Percentiles rank a stretch among this genome's conserved stretches.
Conservation (phyloP, 768 basidiomycete species). For the Chalciporus sphaerocephalus region DNA sequence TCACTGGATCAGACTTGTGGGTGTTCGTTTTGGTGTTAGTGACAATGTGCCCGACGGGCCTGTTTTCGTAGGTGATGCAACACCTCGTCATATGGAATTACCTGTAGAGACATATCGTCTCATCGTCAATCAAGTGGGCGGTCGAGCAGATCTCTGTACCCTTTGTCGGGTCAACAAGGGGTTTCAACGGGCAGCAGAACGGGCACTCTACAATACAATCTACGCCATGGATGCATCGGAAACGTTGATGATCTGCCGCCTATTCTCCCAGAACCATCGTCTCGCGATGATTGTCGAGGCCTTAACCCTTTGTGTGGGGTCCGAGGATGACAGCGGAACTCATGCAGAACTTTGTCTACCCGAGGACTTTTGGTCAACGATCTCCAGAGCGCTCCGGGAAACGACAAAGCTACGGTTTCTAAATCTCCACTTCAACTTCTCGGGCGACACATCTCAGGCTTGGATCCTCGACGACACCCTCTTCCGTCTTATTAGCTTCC, state of each 20-base stretch:
- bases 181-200: constrained; percentile 54
- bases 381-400: constrained; percentile 48
- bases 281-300: constrained; percentile 51
- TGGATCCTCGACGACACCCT: constrained; percentile 39
- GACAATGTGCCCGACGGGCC: neutral
- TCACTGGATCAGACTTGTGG: constrained; percentile 8
- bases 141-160: constrained; percentile 49
- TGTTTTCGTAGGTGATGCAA: constrained; percentile 33
- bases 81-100: constrained; percentile 47
- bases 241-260: constrained; percentile 43
- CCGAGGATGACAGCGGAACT: constrained; percentile 12
- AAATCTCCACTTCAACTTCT: constrained; percentile 40
- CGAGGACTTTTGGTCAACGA: constrained; percentile 45
- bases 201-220: constrained; percentile 56
- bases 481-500: constrained; percentile 57
- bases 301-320: constrained; percentile 44
- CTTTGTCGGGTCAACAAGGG: constrained; percentile 56
- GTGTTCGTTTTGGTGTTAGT: neutral
- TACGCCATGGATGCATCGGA: constrained; percentile 39
- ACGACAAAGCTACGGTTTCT: constrained; percentile 48
- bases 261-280: constrained; percentile 44
- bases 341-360: constrained; percentile 19
- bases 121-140: constrained; percentile 50
- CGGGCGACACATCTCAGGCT: constrained; percentile 26
- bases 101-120: constrained; percentile 56